Conservation (phyloP, 2,329 filamentous ascomycete species). For the Ophiocordyceps camponoti-floridani region DNA sequence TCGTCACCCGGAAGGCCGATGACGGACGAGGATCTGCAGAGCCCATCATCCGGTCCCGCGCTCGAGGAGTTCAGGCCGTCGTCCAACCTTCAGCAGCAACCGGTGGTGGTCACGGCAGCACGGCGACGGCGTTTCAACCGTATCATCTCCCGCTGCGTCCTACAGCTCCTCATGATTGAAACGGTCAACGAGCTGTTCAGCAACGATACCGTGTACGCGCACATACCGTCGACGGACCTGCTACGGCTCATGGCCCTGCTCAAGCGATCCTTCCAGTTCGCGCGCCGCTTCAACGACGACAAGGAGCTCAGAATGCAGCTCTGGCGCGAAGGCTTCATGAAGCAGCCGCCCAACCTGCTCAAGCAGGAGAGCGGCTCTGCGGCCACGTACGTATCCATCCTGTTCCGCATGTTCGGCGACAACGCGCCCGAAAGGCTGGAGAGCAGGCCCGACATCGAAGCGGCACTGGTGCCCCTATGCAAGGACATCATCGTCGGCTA, state of each 20-base stretch:
- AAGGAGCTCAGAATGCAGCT: slow-evolving; percentile 87
- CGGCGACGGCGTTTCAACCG: slow-evolving; percentile 94
- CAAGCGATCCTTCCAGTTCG: slow-evolving; percentile 93
- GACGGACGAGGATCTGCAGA: slow-evolving; percentile 16
- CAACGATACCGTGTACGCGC: slow-evolving; percentile 83
- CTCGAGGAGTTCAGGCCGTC: slow-evolving; percentile 81
- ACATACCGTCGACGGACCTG: slow-evolving; percentile 81
- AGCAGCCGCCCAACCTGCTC: slow-evolving; percentile 89
- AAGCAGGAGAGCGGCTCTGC: slow-evolving; percentile 93
- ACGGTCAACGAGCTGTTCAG: slow-evolving; percentile 98
- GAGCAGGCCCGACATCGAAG: slow-evolving; percentile 69
- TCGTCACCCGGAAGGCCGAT: slow-evolving; percentile 7
- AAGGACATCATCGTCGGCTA: slow-evolving; percentile 85
- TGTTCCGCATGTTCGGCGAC: slow-evolving; percentile 96
- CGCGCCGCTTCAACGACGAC: slow-evolving; percentile 93
- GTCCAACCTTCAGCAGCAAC: slow-evolving; percentile 63
- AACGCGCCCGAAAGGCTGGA: slow-evolving; percentile 65
- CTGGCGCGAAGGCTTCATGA: slow-evolving; percentile 99
- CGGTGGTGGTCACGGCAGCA: slow-evolving; percentile 80
- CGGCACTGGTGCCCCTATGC: slow-evolving; percentile 83
- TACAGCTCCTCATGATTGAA: slow-evolving; percentile 98
- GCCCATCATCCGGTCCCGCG: slow-evolving; percentile 13
- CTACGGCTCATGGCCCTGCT: slow-evolving; percentile 83
- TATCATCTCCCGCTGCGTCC: slow-evolving; percentile 95
- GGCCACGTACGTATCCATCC: slow-evolving; percentile 85